A percentile compares a stretch with the other conserved stretches of the same genome.
phyloP scores from a whole-genome alignment of 1,284 basidiomycete species.

The Thelephora terrestris region DNA sequence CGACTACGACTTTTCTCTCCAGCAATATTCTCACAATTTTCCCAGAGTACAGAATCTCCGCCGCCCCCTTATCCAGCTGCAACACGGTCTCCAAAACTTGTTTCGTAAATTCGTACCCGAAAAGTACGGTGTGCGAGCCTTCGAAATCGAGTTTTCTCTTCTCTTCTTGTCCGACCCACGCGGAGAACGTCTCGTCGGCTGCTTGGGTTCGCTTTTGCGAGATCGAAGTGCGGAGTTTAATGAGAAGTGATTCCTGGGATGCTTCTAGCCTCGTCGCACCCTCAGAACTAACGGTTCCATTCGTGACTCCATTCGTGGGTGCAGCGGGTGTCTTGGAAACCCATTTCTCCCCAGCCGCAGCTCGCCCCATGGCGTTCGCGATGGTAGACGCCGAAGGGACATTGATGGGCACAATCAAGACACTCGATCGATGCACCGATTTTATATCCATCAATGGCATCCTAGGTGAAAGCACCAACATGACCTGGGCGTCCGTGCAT shows the following conservation, averaged over 20 bases:
- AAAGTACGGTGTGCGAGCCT: slow-evolving; percentile 8
- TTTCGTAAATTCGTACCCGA: slow-evolving; percentile 47
- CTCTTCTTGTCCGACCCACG: slow-evolving; percentile 33
- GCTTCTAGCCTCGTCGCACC: slow-evolving; percentile 18
- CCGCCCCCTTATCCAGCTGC: slow-evolving; percentile 25
- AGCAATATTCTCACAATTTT: slow-evolving; percentile 48
- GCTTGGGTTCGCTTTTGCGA: slow-evolving; percentile 16
- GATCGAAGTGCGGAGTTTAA: slow-evolving; percentile 26
- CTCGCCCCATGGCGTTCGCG: slow-evolving; percentile 49
- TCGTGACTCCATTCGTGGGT: slow-evolving; percentile 1
- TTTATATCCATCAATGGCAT: slow-evolving; percentile 11
- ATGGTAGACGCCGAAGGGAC: slow-evolving; percentile 45
- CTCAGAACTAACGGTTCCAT: neutral
- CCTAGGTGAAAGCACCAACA: slow-evolving; percentile 44
- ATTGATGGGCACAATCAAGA: slow-evolving; percentile 48
- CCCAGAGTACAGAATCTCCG: slow-evolving; percentile 30
- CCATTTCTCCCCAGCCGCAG: slow-evolving; percentile 41
- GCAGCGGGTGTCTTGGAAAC: slow-evolving; percentile 15
- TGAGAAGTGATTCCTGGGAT: slow-evolving; percentile 27
- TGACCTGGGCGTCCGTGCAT: slow-evolving; percentile 27
- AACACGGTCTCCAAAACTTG: slow-evolving; percentile 40
- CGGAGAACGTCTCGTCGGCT: slow-evolving; percentile 40
- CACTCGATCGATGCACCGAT: slow-evolving; percentile 31
- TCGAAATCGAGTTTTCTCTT: slow-evolving; percentile 9
- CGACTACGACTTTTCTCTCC: slow-evolving; percentile 39